Evolutionary conservation across 192 early-diverging fungal genomes (phyloP).

Genomic region (Tieghemiomyces parasiticus): DNA sequence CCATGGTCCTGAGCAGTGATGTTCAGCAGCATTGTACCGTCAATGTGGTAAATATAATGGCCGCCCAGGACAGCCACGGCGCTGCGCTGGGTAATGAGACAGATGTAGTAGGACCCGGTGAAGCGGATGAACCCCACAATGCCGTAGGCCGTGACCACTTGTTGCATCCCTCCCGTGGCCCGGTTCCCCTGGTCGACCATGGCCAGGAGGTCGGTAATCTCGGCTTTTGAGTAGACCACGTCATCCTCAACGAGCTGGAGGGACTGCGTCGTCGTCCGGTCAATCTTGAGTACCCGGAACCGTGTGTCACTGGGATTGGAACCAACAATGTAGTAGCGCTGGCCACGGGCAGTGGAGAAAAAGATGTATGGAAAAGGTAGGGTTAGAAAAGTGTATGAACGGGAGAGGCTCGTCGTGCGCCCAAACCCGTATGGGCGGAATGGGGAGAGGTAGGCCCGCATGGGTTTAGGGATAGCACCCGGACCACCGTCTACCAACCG

Average conservation of each 20-base stretch:
- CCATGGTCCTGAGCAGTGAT: slow-evolving; percentile 44
- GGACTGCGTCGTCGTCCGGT: slow-evolving; percentile 46
- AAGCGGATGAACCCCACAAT: slow-evolving; percentile 83
- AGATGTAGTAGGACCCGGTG: slow-evolving; percentile 85
- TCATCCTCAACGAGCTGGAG: slow-evolving; percentile 69
- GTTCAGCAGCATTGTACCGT: slow-evolving; percentile 65
- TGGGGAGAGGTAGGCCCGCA: too few species aligned
- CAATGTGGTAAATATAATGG: slow-evolving; percentile 92
- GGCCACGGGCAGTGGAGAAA: too few species aligned
- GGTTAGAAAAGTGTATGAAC: too few species aligned
- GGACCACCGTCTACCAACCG: too few species aligned
- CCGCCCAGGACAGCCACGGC: slow-evolving; percentile 88
- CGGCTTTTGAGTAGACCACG: slow-evolving; percentile 49
- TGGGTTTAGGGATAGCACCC: too few species aligned
- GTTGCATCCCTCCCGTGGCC: slow-evolving; percentile 52
- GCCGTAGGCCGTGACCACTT: slow-evolving; percentile 51
- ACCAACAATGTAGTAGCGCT: slow-evolving; percentile 74
- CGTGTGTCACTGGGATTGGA: slow-evolving; percentile 57
- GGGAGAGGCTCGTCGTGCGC: too few species aligned
- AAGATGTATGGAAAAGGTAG: too few species aligned
- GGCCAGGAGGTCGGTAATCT: slow-evolving; percentile 53
- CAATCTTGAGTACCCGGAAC: slow-evolving; percentile 79
- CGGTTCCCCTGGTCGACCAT: slow-evolving; percentile 70
- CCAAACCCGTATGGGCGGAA: too few species aligned
- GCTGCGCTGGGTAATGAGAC: slow-evolving; percentile 62